These are phyloP conservation scores for Sisymbrium irio DNA, from an alignment of 345 rosid species.

Conservation along the genomic window DNA sequence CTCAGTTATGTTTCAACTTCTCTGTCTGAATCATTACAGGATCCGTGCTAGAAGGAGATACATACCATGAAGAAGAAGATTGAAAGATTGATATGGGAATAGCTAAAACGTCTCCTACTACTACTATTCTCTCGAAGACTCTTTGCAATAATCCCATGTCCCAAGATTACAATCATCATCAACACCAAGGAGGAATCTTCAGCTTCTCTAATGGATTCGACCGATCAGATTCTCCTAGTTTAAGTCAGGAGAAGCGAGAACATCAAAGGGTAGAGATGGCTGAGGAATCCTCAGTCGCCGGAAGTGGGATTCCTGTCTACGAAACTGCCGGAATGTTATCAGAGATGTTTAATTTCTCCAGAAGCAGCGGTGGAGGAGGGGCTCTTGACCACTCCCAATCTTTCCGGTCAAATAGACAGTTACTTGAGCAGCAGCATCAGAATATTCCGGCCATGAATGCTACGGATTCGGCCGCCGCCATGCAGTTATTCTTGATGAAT, in stretches of 20 bases:
- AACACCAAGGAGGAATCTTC: conserved; percentile 51
- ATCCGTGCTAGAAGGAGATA: conserved; percentile 1
- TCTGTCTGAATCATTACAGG: conserved; percentile 32
- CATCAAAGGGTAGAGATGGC: conserved; percentile 73
- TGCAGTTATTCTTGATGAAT: conserved; percentile 89
- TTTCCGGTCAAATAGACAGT: conserved; percentile 32
- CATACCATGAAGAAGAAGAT: conserved; percentile 44
- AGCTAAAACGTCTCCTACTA: conserved; percentile 46
- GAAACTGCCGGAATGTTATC: conserved; percentile 89
- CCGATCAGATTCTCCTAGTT: conserved; percentile 40
- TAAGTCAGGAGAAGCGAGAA: conserved; percentile 50
- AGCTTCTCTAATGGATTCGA: conserved; percentile 74
- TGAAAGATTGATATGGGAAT: conserved; percentile 56
- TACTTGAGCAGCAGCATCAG: conserved; percentile 53
- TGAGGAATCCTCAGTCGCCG: conserved; percentile 43
- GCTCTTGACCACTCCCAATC: conserved; percentile 34
- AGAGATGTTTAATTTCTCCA: conserved; percentile 84
- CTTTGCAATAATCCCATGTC: conserved; percentile 66
- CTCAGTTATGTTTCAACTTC: neutral
- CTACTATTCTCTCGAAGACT: conserved; percentile 31
- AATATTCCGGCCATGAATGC: conserved; percentile 70
- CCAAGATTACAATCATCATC: conserved; percentile 64
- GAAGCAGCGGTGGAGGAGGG: conserved; percentile 43
- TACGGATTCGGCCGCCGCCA: conserved; percentile 78
- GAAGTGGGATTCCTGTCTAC: conserved; percentile 53